phyloP scores from a whole-genome alignment of 345 rosid genomes.

The Acer campestre region DNA sequence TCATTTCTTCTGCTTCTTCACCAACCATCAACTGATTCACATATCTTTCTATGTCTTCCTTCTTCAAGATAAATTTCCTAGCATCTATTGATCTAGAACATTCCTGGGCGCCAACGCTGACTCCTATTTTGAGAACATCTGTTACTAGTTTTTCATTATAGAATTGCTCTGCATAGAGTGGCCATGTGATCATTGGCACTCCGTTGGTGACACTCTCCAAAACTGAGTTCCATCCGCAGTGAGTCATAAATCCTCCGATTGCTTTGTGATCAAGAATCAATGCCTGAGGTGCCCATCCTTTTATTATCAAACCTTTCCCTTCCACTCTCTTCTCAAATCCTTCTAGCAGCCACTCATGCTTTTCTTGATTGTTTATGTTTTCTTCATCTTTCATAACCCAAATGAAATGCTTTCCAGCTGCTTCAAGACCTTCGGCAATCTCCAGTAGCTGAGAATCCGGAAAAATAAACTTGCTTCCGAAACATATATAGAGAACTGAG shows the following conservation, averaged over 20 bases:
- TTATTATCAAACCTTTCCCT: conserved; percentile 38
- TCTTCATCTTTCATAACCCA: conserved; percentile 44
- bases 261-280: conserved; percentile 50
- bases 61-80: conserved; percentile 17
- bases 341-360: conserved; percentile 37
- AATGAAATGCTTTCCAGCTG: conserved; percentile 42
- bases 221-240: conserved; percentile 59
- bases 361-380: conserved; percentile 17
- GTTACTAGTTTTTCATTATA: conserved; percentile 43
- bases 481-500: conserved; percentile 45
- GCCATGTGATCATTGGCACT: conserved; percentile 56
- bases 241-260: conserved; percentile 47
- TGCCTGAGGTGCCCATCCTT: conserved; percentile 56
- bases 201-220: conserved; percentile 47
- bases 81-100: conserved; percentile 19
- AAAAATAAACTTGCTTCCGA: conserved; percentile 43
- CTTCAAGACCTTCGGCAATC: conserved; percentile 45
- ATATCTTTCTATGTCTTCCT: conserved; percentile 31
- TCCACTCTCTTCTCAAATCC: conserved; percentile 39
- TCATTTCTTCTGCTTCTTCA: conserved; percentile 44
- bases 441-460: conserved; percentile 36
- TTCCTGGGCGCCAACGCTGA: conserved; percentile 35
- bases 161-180: conserved; percentile 47
- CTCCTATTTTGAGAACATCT: conserved; percentile 41
- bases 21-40: conserved; percentile 37